Percentiles rank a stretch among this genome's conserved stretches.
Conservation (phyloP, 352 stramenopile genomes). For the Phytophthora pini region DNA sequence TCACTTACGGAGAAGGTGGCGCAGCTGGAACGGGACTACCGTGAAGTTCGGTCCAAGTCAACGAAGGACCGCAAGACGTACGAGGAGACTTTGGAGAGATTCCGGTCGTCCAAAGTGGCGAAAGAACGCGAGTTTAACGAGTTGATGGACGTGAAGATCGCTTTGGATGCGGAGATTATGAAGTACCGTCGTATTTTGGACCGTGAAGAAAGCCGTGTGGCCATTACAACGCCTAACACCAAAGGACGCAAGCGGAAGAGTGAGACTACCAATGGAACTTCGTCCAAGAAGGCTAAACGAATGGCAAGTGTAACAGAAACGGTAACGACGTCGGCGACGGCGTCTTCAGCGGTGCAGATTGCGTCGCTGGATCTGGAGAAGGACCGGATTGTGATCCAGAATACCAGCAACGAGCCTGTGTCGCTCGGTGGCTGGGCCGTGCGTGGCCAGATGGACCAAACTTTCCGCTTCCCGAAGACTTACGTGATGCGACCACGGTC, state of each 20-base stretch:
- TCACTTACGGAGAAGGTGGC: slow-evolving; percentile 83
- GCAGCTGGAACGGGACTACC: slow-evolving; percentile 79
- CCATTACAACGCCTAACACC: slow-evolving; percentile 61
- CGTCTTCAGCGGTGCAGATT: slow-evolving; percentile 59
- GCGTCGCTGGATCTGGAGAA: slow-evolving; percentile 73
- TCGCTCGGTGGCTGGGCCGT: slow-evolving; percentile 74
- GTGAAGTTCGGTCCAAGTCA: slow-evolving; percentile 74
- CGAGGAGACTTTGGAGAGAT: slow-evolving; percentile 71
- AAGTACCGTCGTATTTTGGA: slow-evolving; percentile 85
- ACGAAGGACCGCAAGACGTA: slow-evolving; percentile 83
- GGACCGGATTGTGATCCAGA: slow-evolving; percentile 80
- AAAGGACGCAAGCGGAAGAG: slow-evolving; percentile 72
- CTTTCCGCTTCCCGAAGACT: slow-evolving; percentile 71
- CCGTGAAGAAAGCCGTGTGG: slow-evolving; percentile 76
- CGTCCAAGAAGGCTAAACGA: slow-evolving; percentile 60
- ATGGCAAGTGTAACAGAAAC: slow-evolving; percentile 6
- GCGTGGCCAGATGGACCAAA: slow-evolving; percentile 62
- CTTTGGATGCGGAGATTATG: slow-evolving; percentile 77
- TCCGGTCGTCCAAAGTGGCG: slow-evolving; percentile 69
- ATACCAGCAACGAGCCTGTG: slow-evolving; percentile 65
- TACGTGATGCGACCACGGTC: slow-evolving; percentile 76
- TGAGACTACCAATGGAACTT: slow-evolving; percentile 35
- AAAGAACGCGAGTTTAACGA: slow-evolving; percentile 89
- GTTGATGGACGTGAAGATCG: slow-evolving; percentile 90
- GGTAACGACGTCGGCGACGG: slow-evolving; percentile 5